Evolutionary conservation across 208 protist genomes (phyloP), one percentile per base, ranked within the genome.

Genomic region (Trypanosoma caninum): DNA sequence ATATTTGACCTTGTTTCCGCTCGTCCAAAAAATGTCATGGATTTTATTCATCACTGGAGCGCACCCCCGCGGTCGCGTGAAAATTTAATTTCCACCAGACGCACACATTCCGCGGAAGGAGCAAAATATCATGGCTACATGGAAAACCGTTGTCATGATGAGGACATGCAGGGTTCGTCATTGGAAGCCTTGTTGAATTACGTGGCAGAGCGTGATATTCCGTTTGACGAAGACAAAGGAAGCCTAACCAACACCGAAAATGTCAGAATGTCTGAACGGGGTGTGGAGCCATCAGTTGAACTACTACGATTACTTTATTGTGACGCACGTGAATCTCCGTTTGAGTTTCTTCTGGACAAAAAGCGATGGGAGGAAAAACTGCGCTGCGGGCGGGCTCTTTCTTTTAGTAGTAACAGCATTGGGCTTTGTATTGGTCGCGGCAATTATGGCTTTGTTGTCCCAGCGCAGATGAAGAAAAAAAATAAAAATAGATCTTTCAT

Each of bases 381-480:
- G 10, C 30, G 14, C 9, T 38, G 35, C 8, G 20, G 23, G 4
- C 18, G 38, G 4, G 20, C 42, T n/a, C 22, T 41, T 3, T 67
- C 61, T 7, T 52, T 33, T 16, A 45, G 52, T 37, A 45, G 1
- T 0, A 54, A 25, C 33, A 34, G 53, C 7, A 34, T 59, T 14
- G 33, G 30, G 9, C 4, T 33, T 0, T 59, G 52, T 23, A 16
- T 58, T 2, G 61, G 61, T 22, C 61, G 61, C 27, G 61, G 61
- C 1, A 59, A 58, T 44, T 67, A 60, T 42, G 61, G 61, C n/a
- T 53, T 67, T 59, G 61, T 67, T 7, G 41, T 67, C 31, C 61
- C 61, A 14, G 61, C 61, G 30, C 8, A 35, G 3, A 31, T 30
- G 23, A 37, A 37, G 11, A 40, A 38, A 22, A 34, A 6, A 16